phyloP scores from a whole-genome alignment of 805 yeast genomes.

The Zygoascus flipseniorum region DNA sequence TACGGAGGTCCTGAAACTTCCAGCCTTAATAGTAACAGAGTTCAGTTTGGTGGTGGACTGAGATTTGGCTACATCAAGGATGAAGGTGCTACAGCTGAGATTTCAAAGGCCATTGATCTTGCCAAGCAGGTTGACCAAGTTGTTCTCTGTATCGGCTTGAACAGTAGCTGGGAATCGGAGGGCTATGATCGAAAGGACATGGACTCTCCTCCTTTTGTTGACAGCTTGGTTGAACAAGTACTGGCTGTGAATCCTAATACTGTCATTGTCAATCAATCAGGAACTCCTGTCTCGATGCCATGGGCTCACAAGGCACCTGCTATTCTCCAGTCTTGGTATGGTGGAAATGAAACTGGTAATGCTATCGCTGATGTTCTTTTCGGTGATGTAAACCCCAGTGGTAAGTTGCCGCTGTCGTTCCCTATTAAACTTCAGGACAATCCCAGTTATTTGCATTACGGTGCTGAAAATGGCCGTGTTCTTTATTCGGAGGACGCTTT shows the following conservation, averaged over 20 bases:
- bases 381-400: conserved; percentile 53
- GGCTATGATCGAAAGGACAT: conserved; percentile 45
- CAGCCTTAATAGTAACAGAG: neutral
- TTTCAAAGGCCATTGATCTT: conserved; percentile 30
- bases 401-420: conserved; percentile 48
- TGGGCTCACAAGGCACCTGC: conserved; percentile 38
- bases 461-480: conserved; percentile 35
- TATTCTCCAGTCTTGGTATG: conserved; percentile 45
- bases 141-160: conserved; percentile 41
- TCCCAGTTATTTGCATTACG: conserved; percentile 46
- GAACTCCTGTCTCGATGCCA: conserved; percentile 53
- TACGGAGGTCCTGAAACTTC: conserved; percentile 30
- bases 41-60: conserved; percentile 7
- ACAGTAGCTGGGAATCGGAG: conserved; percentile 49
- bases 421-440: conserved; percentile 44
- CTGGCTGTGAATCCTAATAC: conserved; percentile 40
- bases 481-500: conserved; percentile 57
- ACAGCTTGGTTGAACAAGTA: conserved; percentile 37
- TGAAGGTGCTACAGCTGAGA: conserved; percentile 26
- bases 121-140: conserved; percentile 39
- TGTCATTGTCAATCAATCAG: conserved; percentile 47
- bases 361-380: conserved; percentile 50
- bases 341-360: conserved; percentile 49
- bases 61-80: conserved; percentile 4
- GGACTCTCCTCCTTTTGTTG: conserved; percentile 41